Evolutionary conservation across 176 grass and related monocot species (phyloP).

Genomic region (Eleusine coracana): DNA sequence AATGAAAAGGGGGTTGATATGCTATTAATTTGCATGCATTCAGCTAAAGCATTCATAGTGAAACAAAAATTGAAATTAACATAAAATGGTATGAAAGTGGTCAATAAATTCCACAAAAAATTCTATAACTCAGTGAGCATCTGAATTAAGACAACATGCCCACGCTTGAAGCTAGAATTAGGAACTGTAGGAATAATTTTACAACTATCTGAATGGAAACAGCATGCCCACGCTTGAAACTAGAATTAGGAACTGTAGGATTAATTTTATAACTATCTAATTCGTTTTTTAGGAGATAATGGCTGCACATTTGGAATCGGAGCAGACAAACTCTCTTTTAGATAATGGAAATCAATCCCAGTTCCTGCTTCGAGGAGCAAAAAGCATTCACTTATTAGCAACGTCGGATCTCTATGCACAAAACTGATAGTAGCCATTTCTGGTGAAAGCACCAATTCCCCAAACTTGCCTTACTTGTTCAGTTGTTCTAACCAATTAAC

Average conservation of each 20-base stretch:
- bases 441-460: not conserved
- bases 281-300: not conserved
- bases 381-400: not conserved
- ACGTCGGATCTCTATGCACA: not conserved
- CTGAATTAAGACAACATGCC: not conserved
- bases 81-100: not conserved
- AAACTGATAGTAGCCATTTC: not conserved
- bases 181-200: not conserved
- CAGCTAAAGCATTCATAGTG: constrained; percentile 3
- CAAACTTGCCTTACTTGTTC: not conserved
- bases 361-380: not conserved
- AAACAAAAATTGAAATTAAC: constrained; percentile 6
- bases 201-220: not conserved
- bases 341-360: not conserved
- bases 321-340: not conserved
- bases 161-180: not conserved
- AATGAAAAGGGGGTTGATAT: not conserved
- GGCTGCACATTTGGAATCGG: not conserved
- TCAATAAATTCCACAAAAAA: not conserved
- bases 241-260: not conserved
- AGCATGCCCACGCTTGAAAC: not conserved
- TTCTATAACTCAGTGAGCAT: not conserved
- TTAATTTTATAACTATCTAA: not conserved
- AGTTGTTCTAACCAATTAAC: not conserved
- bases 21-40: not conserved